phyloP scores from a whole-genome alignment of 73 alveolate species.

The Paramecium caudatum region DNA sequence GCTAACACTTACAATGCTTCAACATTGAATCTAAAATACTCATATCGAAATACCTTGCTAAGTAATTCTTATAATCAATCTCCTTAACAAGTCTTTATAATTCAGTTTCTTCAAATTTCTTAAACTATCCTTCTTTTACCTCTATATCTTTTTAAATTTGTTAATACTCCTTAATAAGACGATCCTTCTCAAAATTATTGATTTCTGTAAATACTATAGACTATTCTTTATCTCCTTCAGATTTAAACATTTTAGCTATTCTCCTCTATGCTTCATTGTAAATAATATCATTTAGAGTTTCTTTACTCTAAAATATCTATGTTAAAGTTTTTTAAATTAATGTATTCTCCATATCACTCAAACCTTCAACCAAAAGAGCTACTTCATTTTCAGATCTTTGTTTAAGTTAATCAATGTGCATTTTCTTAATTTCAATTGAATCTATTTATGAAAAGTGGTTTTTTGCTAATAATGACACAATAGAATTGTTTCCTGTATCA shows the following conservation, averaged over 20 bases:
- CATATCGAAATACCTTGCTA: background rate
- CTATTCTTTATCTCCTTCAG: slow-evolving; percentile 7
- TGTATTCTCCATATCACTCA: background rate
- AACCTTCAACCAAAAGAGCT: background rate
- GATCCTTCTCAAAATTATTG: background rate
- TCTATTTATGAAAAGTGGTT: slow-evolving; percentile 43
- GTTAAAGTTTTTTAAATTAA: background rate
- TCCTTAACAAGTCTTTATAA: background rate
- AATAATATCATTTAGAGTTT: slow-evolving; percentile 46
- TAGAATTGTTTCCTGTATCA: slow-evolving; percentile 49
- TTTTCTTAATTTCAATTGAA: slow-evolving; percentile 37
- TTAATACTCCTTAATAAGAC: slow-evolving; percentile 23
- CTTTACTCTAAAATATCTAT: background rate
- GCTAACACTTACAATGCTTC: slow-evolving; percentile 19
- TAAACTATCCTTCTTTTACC: background rate
- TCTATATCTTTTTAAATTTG: slow-evolving; percentile 4
- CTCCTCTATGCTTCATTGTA: slow-evolving; percentile 37
- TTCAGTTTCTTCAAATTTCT: slow-evolving; percentile 25
- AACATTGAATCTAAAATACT: slow-evolving; percentile 14
- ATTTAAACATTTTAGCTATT: slow-evolving; percentile 28
- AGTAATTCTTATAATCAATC: background rate
- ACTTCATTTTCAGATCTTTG: background rate
- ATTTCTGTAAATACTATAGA: slow-evolving; percentile 17
- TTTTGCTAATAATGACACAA: slow-evolving; percentile 21
- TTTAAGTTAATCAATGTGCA: background rate